Percentiles rank a stretch among this genome's conserved stretches.
Evolutionary conservation across 192 early-diverging fungal genomes (phyloP).

Genomic region (Coemansia sp.): DNA sequence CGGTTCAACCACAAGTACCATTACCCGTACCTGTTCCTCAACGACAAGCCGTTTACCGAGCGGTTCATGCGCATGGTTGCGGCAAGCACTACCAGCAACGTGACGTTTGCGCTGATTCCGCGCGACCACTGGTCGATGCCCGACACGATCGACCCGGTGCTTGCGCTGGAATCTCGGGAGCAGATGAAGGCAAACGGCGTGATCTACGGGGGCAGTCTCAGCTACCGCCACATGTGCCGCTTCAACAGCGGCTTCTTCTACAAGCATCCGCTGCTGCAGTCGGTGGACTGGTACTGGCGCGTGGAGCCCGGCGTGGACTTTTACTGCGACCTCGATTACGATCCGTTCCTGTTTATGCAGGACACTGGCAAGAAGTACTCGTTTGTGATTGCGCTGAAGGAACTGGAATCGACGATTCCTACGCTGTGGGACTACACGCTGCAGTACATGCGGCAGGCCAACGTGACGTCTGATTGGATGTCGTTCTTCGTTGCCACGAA

Average conservation of each 20-base stretch:
- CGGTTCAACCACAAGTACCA: conserved; percentile 64
- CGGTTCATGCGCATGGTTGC: conserved; percentile 53
- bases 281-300: conserved; percentile 87
- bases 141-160: conserved; percentile 40
- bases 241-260: conserved; percentile 60
- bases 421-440: conserved; percentile 57
- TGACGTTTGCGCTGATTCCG: conserved; percentile 59
- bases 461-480: conserved; percentile 39
- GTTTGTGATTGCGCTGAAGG: conserved; percentile 59
- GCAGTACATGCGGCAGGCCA: conserved; percentile 40
- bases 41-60: conserved; percentile 63
- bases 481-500: conserved; percentile 30
- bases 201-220: conserved; percentile 71
- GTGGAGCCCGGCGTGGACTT: conserved; percentile 84
- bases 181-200: conserved; percentile 64
- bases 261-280: conserved; percentile 66
- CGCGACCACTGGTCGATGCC: conserved; percentile 58
- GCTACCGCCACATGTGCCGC: conserved; percentile 90
- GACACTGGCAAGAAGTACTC: conserved; percentile 73
- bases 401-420: conserved; percentile 56
- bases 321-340: conserved; percentile 79
- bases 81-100: conserved; percentile 55
- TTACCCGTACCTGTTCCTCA: conserved; percentile 75
- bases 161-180: conserved; percentile 40
- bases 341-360: conserved; percentile 81